Conservation (phyloP, 176 grass and related monocot genomes). For the Oryza meyeriana region DNA sequence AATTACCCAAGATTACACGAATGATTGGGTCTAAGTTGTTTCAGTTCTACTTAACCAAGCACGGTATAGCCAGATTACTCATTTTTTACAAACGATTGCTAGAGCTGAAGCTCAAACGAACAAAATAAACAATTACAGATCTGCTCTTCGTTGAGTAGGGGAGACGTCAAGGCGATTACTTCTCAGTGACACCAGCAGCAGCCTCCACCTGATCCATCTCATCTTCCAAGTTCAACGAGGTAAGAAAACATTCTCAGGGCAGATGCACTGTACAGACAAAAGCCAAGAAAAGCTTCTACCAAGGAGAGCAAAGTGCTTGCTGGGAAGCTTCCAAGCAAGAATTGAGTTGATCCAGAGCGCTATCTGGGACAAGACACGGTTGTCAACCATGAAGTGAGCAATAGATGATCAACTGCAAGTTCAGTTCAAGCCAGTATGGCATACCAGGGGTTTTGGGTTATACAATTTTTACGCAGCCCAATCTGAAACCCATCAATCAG, state of each 20-base stretch:
- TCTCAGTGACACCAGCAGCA: not conserved
- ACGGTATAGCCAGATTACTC: too few relatives aligned
- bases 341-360: not conserved
- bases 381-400: not conserved
- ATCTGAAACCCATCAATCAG: slow-evolving; percentile 54
- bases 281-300: not conserved
- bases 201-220: not conserved
- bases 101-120: not conserved
- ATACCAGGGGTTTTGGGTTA: slow-evolving; percentile 17
- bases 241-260: not conserved
- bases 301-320: not conserved
- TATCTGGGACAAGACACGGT: not conserved
- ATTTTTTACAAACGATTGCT: too few relatives aligned
- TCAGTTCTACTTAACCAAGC: too few relatives aligned
- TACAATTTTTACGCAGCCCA: not conserved
- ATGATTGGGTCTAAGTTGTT: not conserved
- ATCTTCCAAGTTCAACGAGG: not conserved
- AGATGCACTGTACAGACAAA: not conserved
- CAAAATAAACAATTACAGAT: not conserved
- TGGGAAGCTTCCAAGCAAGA: not conserved
- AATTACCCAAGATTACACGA: not conserved
- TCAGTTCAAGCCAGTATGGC: not conserved
- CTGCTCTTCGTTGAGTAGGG: not conserved
- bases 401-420: not conserved
- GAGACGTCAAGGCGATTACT: not conserved